Evolutionary conservation across 1,139 yeast genomes (phyloP).

Genomic region (Petasospora rhodanensis): DNA sequence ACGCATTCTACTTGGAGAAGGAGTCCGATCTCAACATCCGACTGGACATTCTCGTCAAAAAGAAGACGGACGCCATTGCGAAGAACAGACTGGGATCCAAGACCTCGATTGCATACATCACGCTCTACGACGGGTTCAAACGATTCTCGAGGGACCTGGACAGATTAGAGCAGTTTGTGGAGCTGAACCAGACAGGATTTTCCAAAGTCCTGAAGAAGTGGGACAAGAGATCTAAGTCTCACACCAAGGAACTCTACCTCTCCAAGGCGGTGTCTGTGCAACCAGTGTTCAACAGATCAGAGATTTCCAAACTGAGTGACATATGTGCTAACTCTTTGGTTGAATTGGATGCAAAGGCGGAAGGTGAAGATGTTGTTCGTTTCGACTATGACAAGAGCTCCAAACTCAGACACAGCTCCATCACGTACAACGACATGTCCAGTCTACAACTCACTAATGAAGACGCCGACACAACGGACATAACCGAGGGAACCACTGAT

Average conservation of each 20-base stretch:
- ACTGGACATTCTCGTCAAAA: slow-evolving; percentile 68
- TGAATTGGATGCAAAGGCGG: slow-evolving; percentile 82
- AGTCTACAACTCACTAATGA: slow-evolving; percentile 15
- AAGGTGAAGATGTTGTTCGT: slow-evolving; percentile 53
- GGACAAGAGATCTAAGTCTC: slow-evolving; percentile 95
- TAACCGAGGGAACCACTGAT: no score
- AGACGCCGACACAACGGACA: background rate
- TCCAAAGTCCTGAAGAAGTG: slow-evolving; percentile 93
- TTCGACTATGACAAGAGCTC: slow-evolving; percentile 18
- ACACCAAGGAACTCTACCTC: slow-evolving; percentile 85
- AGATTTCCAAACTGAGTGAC: slow-evolving; percentile 81
- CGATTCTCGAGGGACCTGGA: slow-evolving; percentile 86
- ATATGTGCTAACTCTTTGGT: slow-evolving; percentile 69
- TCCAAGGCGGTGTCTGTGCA: slow-evolving; percentile 94
- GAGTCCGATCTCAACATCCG: slow-evolving; percentile 81
- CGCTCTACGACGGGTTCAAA: slow-evolving; percentile 82
- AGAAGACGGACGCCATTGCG: slow-evolving; percentile 54
- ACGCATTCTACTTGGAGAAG: slow-evolving; percentile 81
- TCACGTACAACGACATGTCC: slow-evolving; percentile 19
- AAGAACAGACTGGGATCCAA: slow-evolving; percentile 43
- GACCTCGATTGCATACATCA: slow-evolving; percentile 54
- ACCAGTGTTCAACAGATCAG: slow-evolving; percentile 91
- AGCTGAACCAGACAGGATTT: slow-evolving; percentile 91
- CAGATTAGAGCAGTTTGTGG: slow-evolving; percentile 87
- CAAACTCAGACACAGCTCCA: slow-evolving; percentile 7